Evolutionary conservation across 2,329 filamentous ascomycete species (phyloP), one percentile per base, ranked within the genome.

Genomic region (Macroventuria anomochaeta): DNA sequence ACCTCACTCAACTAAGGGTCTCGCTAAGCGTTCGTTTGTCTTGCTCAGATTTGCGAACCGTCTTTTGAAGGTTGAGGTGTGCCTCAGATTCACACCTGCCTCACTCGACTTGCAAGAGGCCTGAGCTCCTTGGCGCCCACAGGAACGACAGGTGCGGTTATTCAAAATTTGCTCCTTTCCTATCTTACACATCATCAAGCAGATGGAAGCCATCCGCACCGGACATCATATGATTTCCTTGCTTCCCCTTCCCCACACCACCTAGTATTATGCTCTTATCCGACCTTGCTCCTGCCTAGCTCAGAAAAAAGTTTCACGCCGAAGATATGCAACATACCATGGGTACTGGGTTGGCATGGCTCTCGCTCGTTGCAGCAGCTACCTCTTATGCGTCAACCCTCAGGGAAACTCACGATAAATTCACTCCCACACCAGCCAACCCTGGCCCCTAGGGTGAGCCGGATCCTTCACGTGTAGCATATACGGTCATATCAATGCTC

Each of bases 401-500:
- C 13, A 18, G 20, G 8, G 25, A 15, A 7, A 33, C 6, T 13
- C 26, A n/a, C n/a, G n/a, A n/a, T n/a, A n/a, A 32, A 12, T 25
- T 15, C 6, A 25, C 18, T 7, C 34, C n/a, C 12, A 21, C 34
- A 32, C 43, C 21, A 41, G 18, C 18, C 25, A 39, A 37, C 1
- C 8, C 37, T 20, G 28, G 26, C 26, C 5, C 33, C 13, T 44
- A 46, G 26, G 53, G 55, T 15, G 57, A 63, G 15, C 46, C 53
- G 10, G 12, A 32, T 2, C 26, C 36, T 6, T 57, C 54, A 26
- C 58, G 61, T 15, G 61, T 46, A 3, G 17, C 39, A 1, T 68
- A 51, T 31, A 63, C 63, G 1, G 36, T 53, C 21, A 37, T 65
- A 3, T 61, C 64, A 4, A 11, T 73, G 31, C 15, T 65, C 17